Evolutionary conservation across 495 filamentous ascomycete genomes (phyloP).

Genomic region (Poronia punctata): DNA sequence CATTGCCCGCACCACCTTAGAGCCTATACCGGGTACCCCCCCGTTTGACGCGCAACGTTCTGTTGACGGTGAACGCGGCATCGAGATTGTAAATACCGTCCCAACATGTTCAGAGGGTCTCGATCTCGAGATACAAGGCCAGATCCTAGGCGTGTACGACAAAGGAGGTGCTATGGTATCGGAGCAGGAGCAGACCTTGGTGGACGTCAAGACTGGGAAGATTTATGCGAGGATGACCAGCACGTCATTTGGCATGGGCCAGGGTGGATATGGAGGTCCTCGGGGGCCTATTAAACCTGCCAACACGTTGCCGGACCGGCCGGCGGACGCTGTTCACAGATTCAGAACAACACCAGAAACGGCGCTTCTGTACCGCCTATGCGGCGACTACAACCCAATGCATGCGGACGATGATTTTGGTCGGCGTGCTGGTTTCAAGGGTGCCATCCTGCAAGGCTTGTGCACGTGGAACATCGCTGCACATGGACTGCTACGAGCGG

Average conservation of each 20-base stretch:
- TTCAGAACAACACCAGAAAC: slow-evolving; percentile 21
- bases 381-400: slow-evolving; percentile 28
- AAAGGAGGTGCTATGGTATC: slow-evolving; percentile 24
- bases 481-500: slow-evolving; percentile 19
- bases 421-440: slow-evolving; percentile 21
- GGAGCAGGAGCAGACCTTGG: slow-evolving; percentile 16
- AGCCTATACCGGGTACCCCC: slow-evolving; percentile 20
- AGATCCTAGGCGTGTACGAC: slow-evolving; percentile 24
- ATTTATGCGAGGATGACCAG: slow-evolving; percentile 19
- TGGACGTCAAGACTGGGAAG: slow-evolving; percentile 19
- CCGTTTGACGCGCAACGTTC: slow-evolving; percentile 23
- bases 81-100: slow-evolving; percentile 19
- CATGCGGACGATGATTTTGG: slow-evolving; percentile 26
- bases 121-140: slow-evolving; percentile 20
- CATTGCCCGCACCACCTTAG: slow-evolving; percentile 14
- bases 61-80: slow-evolving; percentile 25
- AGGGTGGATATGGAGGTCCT: slow-evolving; percentile 25
- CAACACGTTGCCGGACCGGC: slow-evolving; percentile 13
- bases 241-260: slow-evolving; percentile 23
- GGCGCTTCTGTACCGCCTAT: slow-evolving; percentile 25
- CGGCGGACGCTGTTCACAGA: slow-evolving; percentile 18
- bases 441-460: slow-evolving; percentile 22
- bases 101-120: slow-evolving; percentile 18
- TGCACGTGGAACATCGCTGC: slow-evolving; percentile 30
- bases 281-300: slow-evolving; percentile 13